Conservation (phyloP, 805 yeast species). For the Candida sithepensis region DNA sequence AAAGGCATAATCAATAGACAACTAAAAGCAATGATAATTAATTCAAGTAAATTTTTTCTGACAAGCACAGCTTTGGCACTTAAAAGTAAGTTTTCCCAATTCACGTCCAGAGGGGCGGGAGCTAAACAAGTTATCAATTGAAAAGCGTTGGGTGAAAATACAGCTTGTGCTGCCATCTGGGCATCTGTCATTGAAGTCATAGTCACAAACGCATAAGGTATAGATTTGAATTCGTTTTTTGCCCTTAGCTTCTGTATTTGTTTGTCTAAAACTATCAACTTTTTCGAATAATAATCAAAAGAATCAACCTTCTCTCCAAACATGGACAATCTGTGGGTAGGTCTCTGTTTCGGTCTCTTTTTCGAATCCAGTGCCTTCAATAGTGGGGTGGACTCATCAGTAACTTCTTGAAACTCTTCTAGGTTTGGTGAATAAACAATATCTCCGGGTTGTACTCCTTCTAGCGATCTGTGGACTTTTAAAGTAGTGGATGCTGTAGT, state of each 20-base stretch:
- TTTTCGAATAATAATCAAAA: slow-evolving; percentile 32
- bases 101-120: slow-evolving; percentile 93
- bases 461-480: slow-evolving; percentile 27
- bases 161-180: slow-evolving; percentile 96
- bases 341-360: slow-evolving; percentile 13
- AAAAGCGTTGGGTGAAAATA: slow-evolving; percentile 83
- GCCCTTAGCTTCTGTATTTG: slow-evolving; percentile 33
- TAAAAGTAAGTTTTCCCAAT: slow-evolving; percentile 62
- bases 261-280: slow-evolving; percentile 36
- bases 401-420: slow-evolving; percentile 1
- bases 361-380: slow-evolving; percentile 17
- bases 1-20: slow-evolving; percentile 52
- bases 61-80: slow-evolving; percentile 36
- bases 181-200: slow-evolving; percentile 94
- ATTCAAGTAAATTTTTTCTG: slow-evolving; percentile 30
- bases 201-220: slow-evolving; percentile 68
- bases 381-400: slow-evolving; percentile 17
- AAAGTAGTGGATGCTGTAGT: slow-evolving; percentile 26
- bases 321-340: slow-evolving; percentile 20
- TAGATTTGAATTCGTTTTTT: slow-evolving; percentile 36
- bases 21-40: slow-evolving; percentile 44
- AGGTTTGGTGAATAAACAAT: slow-evolving; percentile 11
- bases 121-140: slow-evolving; percentile 82
- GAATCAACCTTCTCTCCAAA: slow-evolving; percentile 30
- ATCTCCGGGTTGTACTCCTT: slow-evolving; percentile 12